phyloP scores from a whole-genome alignment of 352 stramenopile species.

The Phytophthora quininea region DNA sequence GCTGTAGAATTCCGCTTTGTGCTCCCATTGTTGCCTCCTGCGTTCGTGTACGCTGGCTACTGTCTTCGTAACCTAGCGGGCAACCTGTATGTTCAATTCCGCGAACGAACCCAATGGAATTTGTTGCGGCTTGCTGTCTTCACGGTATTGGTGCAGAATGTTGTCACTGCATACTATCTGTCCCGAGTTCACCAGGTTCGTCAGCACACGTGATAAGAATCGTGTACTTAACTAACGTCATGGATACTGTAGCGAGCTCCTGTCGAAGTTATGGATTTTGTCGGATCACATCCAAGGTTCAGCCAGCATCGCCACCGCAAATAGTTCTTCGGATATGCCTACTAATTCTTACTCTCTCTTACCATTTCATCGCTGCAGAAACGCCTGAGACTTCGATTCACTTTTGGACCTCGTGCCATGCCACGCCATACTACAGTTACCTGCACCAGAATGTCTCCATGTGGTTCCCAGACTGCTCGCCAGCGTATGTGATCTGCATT shows the following conservation, averaged over 20 bases:
- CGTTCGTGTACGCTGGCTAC: conserved; percentile 79
- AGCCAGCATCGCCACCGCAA: background rate
- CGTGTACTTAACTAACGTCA: background rate
- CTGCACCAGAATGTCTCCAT: conserved; percentile 83
- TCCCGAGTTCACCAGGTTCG: conserved; percentile 61
- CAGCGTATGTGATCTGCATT: conserved; percentile 46
- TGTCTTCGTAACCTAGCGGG: conserved; percentile 76
- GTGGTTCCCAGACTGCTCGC: conserved; percentile 88
- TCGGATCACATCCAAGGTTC: conserved; percentile 61
- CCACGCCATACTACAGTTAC: conserved; percentile 89
- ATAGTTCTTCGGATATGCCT: background rate
- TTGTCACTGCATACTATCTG: conserved; percentile 71
- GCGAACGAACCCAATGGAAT: conserved; percentile 58
- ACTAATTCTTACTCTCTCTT: background rate
- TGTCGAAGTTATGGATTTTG: conserved; percentile 85
- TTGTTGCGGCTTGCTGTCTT: conserved; percentile 57
- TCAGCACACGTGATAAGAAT: conserved; percentile 19
- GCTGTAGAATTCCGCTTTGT: conserved; percentile 83
- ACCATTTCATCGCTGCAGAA: conserved; percentile 19
- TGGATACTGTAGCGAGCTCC: conserved; percentile 53
- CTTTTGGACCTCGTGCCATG: conserved; percentile 88
- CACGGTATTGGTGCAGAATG: conserved; percentile 67
- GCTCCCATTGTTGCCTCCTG: conserved; percentile 73
- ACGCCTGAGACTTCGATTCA: conserved; percentile 64
- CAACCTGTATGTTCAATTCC: conserved; percentile 61